These are phyloP conservation scores for Capronia americana DNA, from an alignment of 2,329 filamentous ascomycete genomes.

Conservation along the genomic window DNA sequence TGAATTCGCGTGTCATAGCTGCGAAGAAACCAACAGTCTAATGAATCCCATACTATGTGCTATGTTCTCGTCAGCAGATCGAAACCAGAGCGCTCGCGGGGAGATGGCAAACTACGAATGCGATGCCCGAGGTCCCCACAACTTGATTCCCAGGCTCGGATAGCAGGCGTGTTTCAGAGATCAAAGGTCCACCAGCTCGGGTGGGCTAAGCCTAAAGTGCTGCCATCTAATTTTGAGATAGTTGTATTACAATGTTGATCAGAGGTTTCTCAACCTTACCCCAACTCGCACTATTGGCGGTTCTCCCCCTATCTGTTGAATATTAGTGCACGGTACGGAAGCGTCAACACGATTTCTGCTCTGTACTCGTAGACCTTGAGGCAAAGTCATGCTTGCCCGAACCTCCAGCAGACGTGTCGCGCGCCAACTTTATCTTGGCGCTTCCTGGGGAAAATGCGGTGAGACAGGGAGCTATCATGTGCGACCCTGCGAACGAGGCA, in stretches of 20 bases:
- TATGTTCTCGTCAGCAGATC: no score
- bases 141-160: neutral
- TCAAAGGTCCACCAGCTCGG: neutral
- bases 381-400: neutral
- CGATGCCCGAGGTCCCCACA: neutral
- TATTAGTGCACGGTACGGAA: no score
- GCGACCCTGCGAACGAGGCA: constrained; percentile 5
- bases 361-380: neutral
- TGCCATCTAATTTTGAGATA: neutral
- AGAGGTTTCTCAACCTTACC: neutral
- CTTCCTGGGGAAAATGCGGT: constrained; percentile 32
- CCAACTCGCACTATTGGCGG: neutral
- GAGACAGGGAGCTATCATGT: constrained; percentile 30
- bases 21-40: neutral
- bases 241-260: neutral
- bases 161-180: neutral
- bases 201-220: neutral
- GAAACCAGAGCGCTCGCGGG: no score
- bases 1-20: neutral
- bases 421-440: neutral
- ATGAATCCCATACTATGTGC: no score
- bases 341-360: neutral
- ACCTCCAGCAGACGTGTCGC: no score
- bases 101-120: neutral
- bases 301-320: neutral